Percentiles rank a stretch among this genome's conserved stretches.
These are phyloP conservation scores for Colletotrichum plurivorum DNA, from an alignment of 2,329 filamentous ascomycete genomes.

Conservation along the genomic window DNA sequence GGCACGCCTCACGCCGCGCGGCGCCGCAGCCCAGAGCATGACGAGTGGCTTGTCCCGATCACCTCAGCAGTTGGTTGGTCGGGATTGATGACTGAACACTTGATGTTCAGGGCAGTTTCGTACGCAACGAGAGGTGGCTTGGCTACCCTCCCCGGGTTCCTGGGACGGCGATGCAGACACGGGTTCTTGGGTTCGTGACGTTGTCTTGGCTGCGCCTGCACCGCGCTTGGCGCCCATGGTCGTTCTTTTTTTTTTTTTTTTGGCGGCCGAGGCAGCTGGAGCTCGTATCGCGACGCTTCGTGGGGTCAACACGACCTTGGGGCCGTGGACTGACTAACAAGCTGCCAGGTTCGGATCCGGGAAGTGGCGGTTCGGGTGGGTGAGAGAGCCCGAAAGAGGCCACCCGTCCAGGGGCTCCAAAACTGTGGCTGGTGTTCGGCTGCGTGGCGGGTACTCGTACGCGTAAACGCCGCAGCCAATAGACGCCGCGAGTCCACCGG, in stretches of 20 bases:
- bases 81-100: background rate
- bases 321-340: constrained; percentile 18
- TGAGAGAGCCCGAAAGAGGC: background rate
- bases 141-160: constrained; percentile 8
- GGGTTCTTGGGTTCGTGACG: constrained; percentile 11
- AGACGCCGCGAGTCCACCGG: constrained; percentile 5
- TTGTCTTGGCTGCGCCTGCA: constrained; percentile 22
- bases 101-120: constrained; percentile 2
- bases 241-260: background rate
- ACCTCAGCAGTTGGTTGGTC: background rate
- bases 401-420: constrained; percentile 3
- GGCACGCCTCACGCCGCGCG: constrained; percentile 6
- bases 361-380: constrained; percentile 32
- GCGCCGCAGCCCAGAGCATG: background rate
- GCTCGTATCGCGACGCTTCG: constrained; percentile 21
- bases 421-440: constrained; percentile 29
- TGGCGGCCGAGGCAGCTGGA: constrained; percentile 14
- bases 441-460: background rate
- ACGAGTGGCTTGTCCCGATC: background rate
- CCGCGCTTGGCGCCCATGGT: constrained; percentile 1
- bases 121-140: constrained; percentile 19
- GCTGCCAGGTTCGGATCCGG: constrained; percentile 31
- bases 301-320: constrained; percentile 24
- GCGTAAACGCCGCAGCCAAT: constrained; percentile 1
- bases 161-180: background rate